Evolutionary conservation across 345 rosid genomes (phyloP).

Genomic region (Eucalyptus polyanthemos): DNA sequence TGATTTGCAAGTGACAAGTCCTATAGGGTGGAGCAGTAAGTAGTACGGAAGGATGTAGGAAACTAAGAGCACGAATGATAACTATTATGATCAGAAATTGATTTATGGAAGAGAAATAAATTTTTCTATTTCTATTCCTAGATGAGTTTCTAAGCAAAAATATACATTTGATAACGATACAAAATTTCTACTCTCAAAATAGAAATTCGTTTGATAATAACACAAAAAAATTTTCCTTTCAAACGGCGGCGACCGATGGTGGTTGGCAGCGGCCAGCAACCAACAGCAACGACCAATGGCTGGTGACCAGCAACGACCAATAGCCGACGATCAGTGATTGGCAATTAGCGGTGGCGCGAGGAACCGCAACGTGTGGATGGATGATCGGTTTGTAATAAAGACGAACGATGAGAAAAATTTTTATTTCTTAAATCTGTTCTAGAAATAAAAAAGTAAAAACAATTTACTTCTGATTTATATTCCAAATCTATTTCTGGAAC

Average conservation of each 20-base stretch:
- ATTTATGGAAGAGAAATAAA: accelerated
- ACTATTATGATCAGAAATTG: accelerated
- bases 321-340: accelerated
- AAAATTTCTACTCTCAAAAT: accelerated
- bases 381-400: accelerated
- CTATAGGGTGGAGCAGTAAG: not conserved
- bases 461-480: no score
- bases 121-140: no score
- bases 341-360: accelerated
- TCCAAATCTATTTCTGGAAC: accelerated
- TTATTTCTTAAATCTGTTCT: accelerated
- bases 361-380: no score
- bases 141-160: no score
- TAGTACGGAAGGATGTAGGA: not conserved
- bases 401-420: accelerated
- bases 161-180: accelerated
- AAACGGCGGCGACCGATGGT: accelerated
- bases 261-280: no score
- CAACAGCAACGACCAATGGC: no score
- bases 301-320: accelerated
- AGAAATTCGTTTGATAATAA: no score
- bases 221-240: no score
- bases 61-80: not conserved
- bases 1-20: not conserved
- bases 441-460: no score